A percentile compares a stretch with the other conserved stretches of the same genome.
Conservation (phyloP, 192 early-diverging fungal species). For the Dimargaris cristalligena region DNA sequence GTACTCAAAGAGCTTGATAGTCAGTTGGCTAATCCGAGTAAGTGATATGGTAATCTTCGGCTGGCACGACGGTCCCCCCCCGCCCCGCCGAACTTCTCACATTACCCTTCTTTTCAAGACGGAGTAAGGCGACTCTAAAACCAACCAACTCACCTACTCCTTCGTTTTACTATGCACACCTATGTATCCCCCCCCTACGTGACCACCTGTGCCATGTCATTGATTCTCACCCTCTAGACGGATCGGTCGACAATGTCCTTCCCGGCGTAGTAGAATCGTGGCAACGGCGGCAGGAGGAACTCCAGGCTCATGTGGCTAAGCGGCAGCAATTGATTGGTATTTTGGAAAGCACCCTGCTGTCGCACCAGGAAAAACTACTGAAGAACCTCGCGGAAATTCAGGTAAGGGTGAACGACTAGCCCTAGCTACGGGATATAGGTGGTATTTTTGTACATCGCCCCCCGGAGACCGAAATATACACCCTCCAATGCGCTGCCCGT, state of each 20-base stretch:
- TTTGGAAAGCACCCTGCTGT: neutral
- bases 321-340: neutral
- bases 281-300: neutral
- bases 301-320: neutral
- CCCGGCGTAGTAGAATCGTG: neutral
- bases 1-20: neutral
- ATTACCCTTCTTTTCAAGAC: neutral
- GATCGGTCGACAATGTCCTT: neutral
- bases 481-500: neutral
- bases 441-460: neutral
- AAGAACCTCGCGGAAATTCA: neutral
- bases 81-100: neutral
- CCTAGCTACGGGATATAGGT: neutral
- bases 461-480: neutral
- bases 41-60: neutral
- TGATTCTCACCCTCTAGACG: neutral
- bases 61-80: too few species aligned
- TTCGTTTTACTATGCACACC: neutral
- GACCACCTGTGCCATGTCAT: neutral
- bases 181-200: neutral
- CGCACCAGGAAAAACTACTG: constrained; percentile 4
- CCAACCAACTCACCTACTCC: neutral
- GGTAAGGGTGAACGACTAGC: neutral
- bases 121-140: neutral
- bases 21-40: neutral